Evolutionary conservation across 2,329 filamentous ascomycete genomes (phyloP), one percentile per base, ranked within the genome.

Genomic region (Neurospora sp.): DNA sequence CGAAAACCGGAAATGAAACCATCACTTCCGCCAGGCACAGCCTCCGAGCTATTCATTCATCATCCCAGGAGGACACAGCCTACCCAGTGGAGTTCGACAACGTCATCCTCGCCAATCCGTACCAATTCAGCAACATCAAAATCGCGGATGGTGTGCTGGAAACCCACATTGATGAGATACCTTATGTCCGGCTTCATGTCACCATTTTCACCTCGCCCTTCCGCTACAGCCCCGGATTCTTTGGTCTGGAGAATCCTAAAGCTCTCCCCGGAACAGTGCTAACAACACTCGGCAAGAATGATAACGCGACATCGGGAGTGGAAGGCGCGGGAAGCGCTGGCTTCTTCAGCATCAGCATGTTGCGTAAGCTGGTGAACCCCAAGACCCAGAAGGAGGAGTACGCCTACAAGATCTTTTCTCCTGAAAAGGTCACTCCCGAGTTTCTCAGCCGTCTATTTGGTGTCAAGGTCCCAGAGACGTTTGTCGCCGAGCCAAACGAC

Each of bases 171-270:
- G 91, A 96, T 73, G 79, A 86, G 66, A 89, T 97, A n/a, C 91
- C 92, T 0, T 99, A 97, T 78, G 92, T 93, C 2, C 86, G 87
- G 66, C 85, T 98, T 0, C 91, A 98, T 76, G 95, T 97, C 68
- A 98, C 95, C 0, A 87, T 98, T 0, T 95, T 99, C 76, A 85
- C 94, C 0, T 92, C 93, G 0, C 89, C 92, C 0, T 87, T 89
- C 74, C 84, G 82, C n/a, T 85, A 97, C n/a, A 89, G 87, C 23
- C 86, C 91, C 0, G 79, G 79, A 2, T 93, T 89, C 77, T 98
- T 98, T 83, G 87, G 88, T 69, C 83, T 96, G 1, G 76, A 83
- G 1, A 78, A 84, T 0, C 84, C 81, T n/a, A 80, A 82, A 38
- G 78, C 82, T 17, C 87, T 91, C 0, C 96, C 96, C 0, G 88